Evolutionary conservation across 176 grass and related monocot species (phyloP), one percentile per base, ranked within the genome.

Genomic region (Luzula sylvatica): DNA sequence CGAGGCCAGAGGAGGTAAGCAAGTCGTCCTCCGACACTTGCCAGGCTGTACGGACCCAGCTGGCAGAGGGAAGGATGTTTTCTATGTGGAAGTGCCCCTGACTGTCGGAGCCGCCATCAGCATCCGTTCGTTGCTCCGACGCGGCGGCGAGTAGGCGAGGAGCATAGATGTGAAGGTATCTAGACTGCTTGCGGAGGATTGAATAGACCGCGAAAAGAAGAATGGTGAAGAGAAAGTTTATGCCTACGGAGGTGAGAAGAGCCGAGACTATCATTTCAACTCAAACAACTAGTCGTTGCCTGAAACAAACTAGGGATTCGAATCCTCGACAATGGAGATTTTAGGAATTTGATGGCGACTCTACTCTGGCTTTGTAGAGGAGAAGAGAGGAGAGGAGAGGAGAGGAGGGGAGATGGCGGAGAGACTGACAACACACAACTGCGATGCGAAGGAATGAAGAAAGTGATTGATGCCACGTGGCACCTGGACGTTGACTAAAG

Each of bases 211-310:
- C 55, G 15, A 65, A 80, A 45, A 89, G 80, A 25, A 96, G 72
- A 47, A 86, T 25, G 49, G 74, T 79, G 27, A 90, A 62, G 55
- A 69, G 77, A 26, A 96, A 67, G 72, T 96, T 96, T 61, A 96
- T 45, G 46, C 85, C 92, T 65, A 96, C 85, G 38, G 92, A 67
- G 70, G 92, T 96, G 27, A 77, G 53, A 23, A 90, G 71, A 76
- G 92, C 92, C 23, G 92, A 96, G 58, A 96, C 59, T 72, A 96
- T 86, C 85, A 82, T 89, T 28, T 20, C 61, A 35, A 24, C 50
- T 22, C 8, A 52, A 24, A 32, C 38, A n/a, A 19, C 38, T 62
- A n/a, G n/a, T n/a, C n/a, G n/a, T n/a, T n/a, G n/a, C n/a, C n/a
- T n/a, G n/a, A n/a, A n/a, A n/a, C n/a, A n/a, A n/a, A n/a, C n/a